These are phyloP conservation scores for Talaromyces wortmannii DNA, from an alignment of 495 filamentous ascomycete species.

Conservation along the genomic window DNA sequence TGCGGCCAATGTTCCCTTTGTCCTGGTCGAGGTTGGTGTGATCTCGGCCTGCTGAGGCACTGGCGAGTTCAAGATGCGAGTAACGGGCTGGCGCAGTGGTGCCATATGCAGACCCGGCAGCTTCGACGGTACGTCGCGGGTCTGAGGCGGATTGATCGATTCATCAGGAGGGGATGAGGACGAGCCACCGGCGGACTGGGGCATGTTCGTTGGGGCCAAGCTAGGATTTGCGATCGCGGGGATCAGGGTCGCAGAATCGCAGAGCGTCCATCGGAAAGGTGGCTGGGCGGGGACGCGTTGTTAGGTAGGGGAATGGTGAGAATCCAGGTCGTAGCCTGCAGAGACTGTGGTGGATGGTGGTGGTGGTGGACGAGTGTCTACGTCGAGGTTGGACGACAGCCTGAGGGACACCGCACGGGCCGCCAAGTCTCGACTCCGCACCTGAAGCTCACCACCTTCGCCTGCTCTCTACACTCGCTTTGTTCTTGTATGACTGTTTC, in stretches of 20 bases:
- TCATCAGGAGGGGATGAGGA: constrained; percentile 26
- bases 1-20: constrained; percentile 12
- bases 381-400: too few species aligned
- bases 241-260: not conserved
- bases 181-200: not conserved
- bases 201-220: not conserved
- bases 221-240: constrained; percentile 1
- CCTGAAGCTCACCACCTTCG: not conserved
- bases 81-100: constrained; percentile 40
- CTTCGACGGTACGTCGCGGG: constrained; percentile 35
- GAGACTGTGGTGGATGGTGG: too few species aligned
- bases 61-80: constrained; percentile 33
- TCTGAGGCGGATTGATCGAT: constrained; percentile 13
- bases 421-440: too few species aligned
- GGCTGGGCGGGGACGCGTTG: not conserved
- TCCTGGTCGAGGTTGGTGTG: constrained; percentile 18
- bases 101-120: constrained; percentile 40
- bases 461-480: not conserved
- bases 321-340: too few species aligned
- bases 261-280: constrained; percentile 2
- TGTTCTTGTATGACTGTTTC: not conserved
- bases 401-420: too few species aligned
- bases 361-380: too few species aligned
- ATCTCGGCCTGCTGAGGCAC: constrained; percentile 43
- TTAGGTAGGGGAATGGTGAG: too few species aligned